Evolutionary conservation across 805 yeast genomes (phyloP).

Genomic region (Cyberlindnera mycetangii): DNA sequence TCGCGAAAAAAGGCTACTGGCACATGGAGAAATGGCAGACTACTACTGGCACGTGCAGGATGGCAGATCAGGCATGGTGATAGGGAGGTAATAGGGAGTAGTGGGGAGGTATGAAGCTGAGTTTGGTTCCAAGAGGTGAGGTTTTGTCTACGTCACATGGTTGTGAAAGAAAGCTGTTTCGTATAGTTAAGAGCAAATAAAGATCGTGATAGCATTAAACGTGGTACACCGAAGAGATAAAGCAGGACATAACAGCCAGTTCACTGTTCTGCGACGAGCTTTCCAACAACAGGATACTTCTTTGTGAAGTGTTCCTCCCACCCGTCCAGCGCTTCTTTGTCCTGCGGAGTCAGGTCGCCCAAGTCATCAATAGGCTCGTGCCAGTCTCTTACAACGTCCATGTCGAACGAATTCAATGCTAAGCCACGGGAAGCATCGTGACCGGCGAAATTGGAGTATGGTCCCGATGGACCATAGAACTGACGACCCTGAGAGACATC

Average conservation of each 20-base stretch:
- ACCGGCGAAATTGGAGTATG: conserved; percentile 92
- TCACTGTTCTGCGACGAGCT: conserved; percentile 42
- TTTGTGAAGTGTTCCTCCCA: conserved; percentile 84
- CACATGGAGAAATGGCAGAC: conserved; percentile 1
- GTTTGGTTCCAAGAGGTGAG: no score
- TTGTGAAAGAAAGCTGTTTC: no score
- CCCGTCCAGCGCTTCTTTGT: conserved; percentile 64
- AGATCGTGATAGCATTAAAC: background rate
- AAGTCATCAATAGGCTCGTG: conserved; percentile 78
- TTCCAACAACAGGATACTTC: conserved; percentile 82
- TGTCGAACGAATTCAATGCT: conserved; percentile 83
- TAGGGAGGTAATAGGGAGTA: no score
- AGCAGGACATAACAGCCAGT: background rate
- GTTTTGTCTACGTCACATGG: no score
- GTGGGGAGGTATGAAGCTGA: background rate
- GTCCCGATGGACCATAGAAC: conserved; percentile 95
- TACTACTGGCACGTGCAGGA: background rate
- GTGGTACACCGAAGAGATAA: background rate
- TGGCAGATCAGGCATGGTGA: background rate
- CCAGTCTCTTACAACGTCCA: conserved; percentile 58
- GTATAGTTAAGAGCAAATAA: no score
- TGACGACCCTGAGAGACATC: conserved; percentile 78
- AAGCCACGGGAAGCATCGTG: conserved; percentile 93
- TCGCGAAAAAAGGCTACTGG: background rate
- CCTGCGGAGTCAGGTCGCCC: conserved; percentile 55